Evolutionary conservation across 78 protist genomes (phyloP).

Genomic region (Dictyostelium firmibasis): DNA sequence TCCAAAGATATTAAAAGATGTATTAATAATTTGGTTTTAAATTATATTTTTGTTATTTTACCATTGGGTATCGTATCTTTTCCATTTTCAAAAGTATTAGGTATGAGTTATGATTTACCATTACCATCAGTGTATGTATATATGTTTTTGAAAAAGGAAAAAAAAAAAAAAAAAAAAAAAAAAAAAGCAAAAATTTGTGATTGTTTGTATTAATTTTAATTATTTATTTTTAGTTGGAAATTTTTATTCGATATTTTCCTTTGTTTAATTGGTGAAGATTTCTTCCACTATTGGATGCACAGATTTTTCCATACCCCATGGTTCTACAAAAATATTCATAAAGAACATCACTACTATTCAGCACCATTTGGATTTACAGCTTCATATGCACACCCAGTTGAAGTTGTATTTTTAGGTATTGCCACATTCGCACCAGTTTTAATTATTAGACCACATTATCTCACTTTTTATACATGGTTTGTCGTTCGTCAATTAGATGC

Average conservation of each 20-base stretch:
- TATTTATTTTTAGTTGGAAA: too few species aligned
- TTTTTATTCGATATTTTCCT: constrained; percentile 54
- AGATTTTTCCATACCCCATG: constrained; percentile 81
- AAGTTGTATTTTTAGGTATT: constrained; percentile 71
- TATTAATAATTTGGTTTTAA: constrained; percentile 36
- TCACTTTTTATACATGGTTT: constrained; percentile 75
- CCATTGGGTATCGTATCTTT: constrained; percentile 56
- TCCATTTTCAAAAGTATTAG: constrained; percentile 61
- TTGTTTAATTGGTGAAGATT: constrained; percentile 77
- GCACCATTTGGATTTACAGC: constrained; percentile 84
- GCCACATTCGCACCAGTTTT: constrained; percentile 77
- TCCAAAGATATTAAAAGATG: constrained; percentile 56
- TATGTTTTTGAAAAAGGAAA: too few species aligned
- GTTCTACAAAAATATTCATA: constrained; percentile 77
- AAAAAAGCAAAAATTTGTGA: background rate
- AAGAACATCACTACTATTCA: constrained; percentile 72
- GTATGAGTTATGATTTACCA: constrained; percentile 57
- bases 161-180: background rate
- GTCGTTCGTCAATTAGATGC: constrained; percentile 72
- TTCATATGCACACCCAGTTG: constrained; percentile 74
- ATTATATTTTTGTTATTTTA: constrained; percentile 40
- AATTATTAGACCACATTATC: constrained; percentile 53
- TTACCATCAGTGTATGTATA: constrained; percentile 64
- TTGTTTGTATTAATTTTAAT: background rate
- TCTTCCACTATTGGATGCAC: constrained; percentile 80